Evolutionary conservation across 2,329 filamentous ascomycete genomes (phyloP).

Genomic region (Ophioceras dolichostomum): DNA sequence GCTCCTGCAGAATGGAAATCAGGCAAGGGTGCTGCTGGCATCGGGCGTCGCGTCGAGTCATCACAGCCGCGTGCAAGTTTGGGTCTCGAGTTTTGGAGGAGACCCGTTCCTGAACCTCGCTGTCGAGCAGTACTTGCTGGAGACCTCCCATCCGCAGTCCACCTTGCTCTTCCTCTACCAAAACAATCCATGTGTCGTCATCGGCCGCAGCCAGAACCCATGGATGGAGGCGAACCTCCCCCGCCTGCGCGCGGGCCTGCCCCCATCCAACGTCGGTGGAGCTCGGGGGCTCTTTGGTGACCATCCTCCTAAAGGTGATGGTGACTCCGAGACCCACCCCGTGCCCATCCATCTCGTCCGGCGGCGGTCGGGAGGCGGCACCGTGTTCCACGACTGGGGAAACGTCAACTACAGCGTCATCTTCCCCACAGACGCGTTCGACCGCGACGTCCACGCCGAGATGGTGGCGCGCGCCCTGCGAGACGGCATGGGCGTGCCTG

Average conservation of each 20-base stretch:
- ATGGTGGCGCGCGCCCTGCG: constrained; percentile 84
- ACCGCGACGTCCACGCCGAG: constrained; percentile 75
- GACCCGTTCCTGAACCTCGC: constrained; percentile 88
- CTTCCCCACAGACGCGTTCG: constrained; percentile 62
- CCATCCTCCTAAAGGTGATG: too few species aligned
- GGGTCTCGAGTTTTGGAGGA: too few species aligned
- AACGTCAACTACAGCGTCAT: constrained; percentile 96
- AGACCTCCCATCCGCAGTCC: constrained; percentile 58
- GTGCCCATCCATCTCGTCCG: constrained; percentile 53
- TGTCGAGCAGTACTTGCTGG: constrained; percentile 81
- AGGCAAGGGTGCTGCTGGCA: too few species aligned
- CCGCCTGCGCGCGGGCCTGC: constrained; percentile 28
- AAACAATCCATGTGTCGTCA: constrained; percentile 77
- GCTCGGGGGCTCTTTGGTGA: constrained; percentile 4
- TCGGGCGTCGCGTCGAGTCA: too few species aligned
- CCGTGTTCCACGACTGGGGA: constrained; percentile 86
- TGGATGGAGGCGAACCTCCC: constrained; percentile 81
- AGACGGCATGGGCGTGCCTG: constrained; percentile 35
- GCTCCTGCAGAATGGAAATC: too few species aligned
- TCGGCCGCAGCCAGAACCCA: constrained; percentile 95
- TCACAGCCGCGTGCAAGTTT: too few species aligned
- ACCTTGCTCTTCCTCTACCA: constrained; percentile 77
- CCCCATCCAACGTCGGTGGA: too few species aligned
- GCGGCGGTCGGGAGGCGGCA: constrained; percentile 75
- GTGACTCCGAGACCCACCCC: constrained; percentile 10